These are phyloP conservation scores for Kodamaea arcana DNA, from an alignment of 1,139 yeast species.

Conservation along the genomic window DNA sequence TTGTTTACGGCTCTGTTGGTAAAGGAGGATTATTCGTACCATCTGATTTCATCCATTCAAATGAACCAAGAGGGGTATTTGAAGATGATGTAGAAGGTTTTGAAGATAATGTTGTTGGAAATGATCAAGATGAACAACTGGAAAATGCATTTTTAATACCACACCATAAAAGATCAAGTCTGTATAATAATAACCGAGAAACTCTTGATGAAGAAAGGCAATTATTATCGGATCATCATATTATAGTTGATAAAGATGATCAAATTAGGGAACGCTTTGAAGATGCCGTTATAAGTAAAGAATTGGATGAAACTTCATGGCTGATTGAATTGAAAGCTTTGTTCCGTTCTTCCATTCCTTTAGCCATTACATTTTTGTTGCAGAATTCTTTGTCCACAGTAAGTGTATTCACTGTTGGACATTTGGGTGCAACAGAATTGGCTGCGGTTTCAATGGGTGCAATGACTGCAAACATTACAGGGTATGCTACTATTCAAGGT, in stretches of 20 bases:
- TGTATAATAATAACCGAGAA: constrained; percentile 22
- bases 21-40: constrained; percentile 52
- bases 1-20: constrained; percentile 51
- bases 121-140: neutral
- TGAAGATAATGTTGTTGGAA: constrained; percentile 3
- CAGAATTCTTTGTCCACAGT: constrained; percentile 56
- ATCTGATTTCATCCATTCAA: constrained; percentile 35
- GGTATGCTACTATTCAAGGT: constrained; percentile 57
- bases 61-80: constrained; percentile 1
- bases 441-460: constrained; percentile 64
- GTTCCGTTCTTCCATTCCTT: constrained; percentile 44
- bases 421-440: constrained; percentile 52
- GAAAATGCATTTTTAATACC: constrained; percentile 11
- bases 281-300: constrained; percentile 28
- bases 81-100: constrained; percentile 10
- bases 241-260: constrained; percentile 21
- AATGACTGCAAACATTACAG: constrained; percentile 58
- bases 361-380: constrained; percentile 50
- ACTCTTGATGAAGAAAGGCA: constrained; percentile 35
- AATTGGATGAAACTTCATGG: constrained; percentile 23
- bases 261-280: constrained; percentile 35
- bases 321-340: constrained; percentile 39
- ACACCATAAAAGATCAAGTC: constrained; percentile 10
- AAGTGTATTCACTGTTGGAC: constrained; percentile 57
- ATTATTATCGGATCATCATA: constrained; percentile 28